phyloP scores from a whole-genome alignment of 176 grass and related monocot species.

The Ensete glaucum region DNA sequence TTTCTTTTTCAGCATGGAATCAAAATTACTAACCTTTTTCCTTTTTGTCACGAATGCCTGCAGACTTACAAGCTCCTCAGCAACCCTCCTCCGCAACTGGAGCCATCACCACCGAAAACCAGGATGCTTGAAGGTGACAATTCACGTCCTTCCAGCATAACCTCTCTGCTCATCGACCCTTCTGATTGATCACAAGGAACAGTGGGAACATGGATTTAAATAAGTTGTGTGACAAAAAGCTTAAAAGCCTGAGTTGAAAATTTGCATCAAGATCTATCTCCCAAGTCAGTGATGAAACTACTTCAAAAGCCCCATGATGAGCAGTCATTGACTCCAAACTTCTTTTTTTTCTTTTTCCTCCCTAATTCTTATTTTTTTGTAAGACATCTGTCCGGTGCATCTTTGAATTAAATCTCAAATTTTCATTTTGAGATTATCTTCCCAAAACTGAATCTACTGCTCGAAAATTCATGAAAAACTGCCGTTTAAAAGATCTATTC shows the following conservation, averaged over 20 bases:
- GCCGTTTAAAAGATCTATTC: too few species aligned
- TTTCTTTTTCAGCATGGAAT: too few species aligned
- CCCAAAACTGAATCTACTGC: too few species aligned
- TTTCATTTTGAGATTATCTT: too few species aligned
- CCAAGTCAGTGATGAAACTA: not conserved
- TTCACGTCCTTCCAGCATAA: slow-evolving; percentile 1
- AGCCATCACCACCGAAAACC: slow-evolving; percentile 20
- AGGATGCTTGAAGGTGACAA: slow-evolving; percentile 21
- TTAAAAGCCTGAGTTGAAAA: too few species aligned
- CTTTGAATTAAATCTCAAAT: not conserved
- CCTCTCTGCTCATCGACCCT: not conserved
- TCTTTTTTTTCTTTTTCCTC: not conserved
- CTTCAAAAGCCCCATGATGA: not conserved
- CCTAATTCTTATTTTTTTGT: not conserved
- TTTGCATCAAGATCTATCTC: not conserved
- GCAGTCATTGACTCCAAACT: not conserved
- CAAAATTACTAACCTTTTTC: too few species aligned
- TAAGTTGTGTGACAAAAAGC: too few species aligned
- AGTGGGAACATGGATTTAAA: too few species aligned
- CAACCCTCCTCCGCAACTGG: slow-evolving; percentile 14
- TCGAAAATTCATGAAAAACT: too few species aligned
- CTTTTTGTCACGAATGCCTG: not conserved
- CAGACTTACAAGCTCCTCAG: slow-evolving; percentile 44
- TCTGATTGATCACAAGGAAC: not conserved
- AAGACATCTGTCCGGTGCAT: not conserved